Conservation (phyloP, 2,329 filamentous ascomycete species). For the Pseudopithomyces chartarum region DNA sequence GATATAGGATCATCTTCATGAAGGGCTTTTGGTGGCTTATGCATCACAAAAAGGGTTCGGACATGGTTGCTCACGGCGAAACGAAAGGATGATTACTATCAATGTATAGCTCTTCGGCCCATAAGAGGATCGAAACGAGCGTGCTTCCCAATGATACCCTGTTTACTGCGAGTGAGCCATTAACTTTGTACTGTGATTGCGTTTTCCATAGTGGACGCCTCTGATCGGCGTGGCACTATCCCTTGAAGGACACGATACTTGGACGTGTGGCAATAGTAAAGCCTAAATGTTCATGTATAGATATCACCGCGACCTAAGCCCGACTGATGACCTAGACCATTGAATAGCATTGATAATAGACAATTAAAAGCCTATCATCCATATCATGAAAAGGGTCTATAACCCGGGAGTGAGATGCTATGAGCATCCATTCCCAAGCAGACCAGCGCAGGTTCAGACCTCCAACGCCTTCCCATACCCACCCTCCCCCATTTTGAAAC, state of each 20-base stretch:
- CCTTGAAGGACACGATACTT: too few species aligned
- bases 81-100: constrained; percentile 45
- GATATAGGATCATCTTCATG: constrained; percentile 31
- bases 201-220: neutral
- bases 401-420: neutral
- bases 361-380: neutral
- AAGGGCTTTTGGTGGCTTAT: constrained; percentile 28
- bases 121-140: constrained; percentile 29
- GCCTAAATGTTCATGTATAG: too few species aligned
- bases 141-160: constrained; percentile 45
- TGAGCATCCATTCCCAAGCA: neutral
- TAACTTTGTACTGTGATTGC: neutral
- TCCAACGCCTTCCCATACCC: too few species aligned
- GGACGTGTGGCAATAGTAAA: too few species aligned
- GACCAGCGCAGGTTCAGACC: neutral
- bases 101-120: constrained; percentile 39
- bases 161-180: constrained; percentile 33
- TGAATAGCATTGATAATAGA: neutral
- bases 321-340: too few species aligned
- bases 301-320: too few species aligned
- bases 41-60: constrained; percentile 42
- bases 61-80: constrained; percentile 41
- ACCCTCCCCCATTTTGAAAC: too few species aligned
- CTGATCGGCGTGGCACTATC: too few species aligned
- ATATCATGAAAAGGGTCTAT: neutral